These are phyloP conservation scores for Penicillium sp. DNA, from an alignment of 2,329 filamentous ascomycete species.

Conservation along the genomic window DNA sequence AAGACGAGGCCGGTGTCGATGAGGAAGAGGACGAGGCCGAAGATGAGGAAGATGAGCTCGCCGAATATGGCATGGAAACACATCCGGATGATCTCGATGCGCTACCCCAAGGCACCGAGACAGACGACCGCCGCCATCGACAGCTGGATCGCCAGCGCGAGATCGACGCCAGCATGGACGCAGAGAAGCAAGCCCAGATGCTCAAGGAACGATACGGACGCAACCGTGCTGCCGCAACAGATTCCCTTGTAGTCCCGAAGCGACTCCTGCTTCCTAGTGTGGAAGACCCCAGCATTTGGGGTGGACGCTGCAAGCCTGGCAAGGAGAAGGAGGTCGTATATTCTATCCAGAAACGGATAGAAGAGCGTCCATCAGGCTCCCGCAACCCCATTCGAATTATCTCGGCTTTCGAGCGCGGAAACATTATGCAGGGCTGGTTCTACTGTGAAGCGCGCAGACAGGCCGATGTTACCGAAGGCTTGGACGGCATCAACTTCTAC, in stretches of 20 bases:
- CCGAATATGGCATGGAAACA: conserved; percentile 80
- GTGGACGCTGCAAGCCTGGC: conserved; percentile 85
- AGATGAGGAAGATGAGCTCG: conserved; percentile 84
- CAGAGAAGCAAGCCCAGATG: conserved; percentile 86
- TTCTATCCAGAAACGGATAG: conserved; percentile 81
- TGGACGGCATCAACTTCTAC: conserved; percentile 82
- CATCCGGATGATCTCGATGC: conserved; percentile 88
- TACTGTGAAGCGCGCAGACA: conserved; percentile 90
- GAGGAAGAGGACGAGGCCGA: conserved; percentile 85
- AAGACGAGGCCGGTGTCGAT: conserved; percentile 97
- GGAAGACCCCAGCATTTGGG: conserved; percentile 95
- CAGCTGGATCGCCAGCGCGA: conserved; percentile 92
- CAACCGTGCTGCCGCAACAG: conserved; percentile 63
- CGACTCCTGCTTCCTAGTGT: conserved; percentile 85
- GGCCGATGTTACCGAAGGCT: conserved; percentile 76
- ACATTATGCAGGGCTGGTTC: conserved; percentile 87
- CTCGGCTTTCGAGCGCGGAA: conserved; percentile 85
- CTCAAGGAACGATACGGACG: conserved; percentile 86
- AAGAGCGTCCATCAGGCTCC: conserved; percentile 69
- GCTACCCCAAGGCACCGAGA: conserved; percentile 67
- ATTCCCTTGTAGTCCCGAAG: conserved; percentile 77
- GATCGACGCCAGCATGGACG: conserved; percentile 81
- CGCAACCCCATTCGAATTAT: conserved; percentile 82
- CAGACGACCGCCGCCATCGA: conserved; percentile 87
- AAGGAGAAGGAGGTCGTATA: conserved; percentile 92